Evolutionary conservation across 176 grass and related monocot species (phyloP).

Genomic region (Musa acuminata): DNA sequence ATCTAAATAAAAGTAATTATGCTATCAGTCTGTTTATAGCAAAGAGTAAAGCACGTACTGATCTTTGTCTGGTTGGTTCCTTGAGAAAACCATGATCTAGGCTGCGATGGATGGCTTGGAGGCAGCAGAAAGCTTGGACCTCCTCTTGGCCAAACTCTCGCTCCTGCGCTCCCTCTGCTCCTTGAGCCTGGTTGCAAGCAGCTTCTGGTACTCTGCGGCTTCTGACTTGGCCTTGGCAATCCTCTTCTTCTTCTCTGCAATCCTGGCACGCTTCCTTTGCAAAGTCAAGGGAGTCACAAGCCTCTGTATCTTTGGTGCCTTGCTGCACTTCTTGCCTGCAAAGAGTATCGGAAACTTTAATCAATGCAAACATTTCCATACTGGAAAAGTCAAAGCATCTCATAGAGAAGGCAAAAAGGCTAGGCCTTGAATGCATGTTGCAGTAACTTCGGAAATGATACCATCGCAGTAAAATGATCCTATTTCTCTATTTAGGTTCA

Average conservation of each 20-base stretch:
- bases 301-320: constrained; percentile 97
- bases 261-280: constrained; percentile 84
- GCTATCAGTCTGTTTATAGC: too few relatives aligned
- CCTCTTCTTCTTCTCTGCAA: constrained; percentile 92
- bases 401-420: too few relatives aligned
- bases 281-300: constrained; percentile 78
- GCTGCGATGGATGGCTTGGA: constrained; percentile 37
- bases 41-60: too few relatives aligned
- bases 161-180: constrained; percentile 74
- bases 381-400: too few relatives aligned
- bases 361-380: too few relatives aligned
- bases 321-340: constrained; percentile 91
- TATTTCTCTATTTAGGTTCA: too few relatives aligned
- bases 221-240: constrained; percentile 72
- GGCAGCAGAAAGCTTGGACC: constrained; percentile 65
- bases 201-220: constrained; percentile 92
- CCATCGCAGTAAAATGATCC: too few relatives aligned
- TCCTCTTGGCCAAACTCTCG: constrained; percentile 87
- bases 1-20: too few relatives aligned
- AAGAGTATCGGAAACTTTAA: background rate
- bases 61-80: too few relatives aligned
- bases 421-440: too few relatives aligned
- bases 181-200: constrained; percentile 73
- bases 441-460: too few relatives aligned
- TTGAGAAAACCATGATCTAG: background rate